A percentile compares a stretch with the other conserved stretches of the same genome.
These are phyloP conservation scores for Canariomyces notabilis DNA, from an alignment of 2,329 filamentous ascomycete species.

Conservation along the genomic window DNA sequence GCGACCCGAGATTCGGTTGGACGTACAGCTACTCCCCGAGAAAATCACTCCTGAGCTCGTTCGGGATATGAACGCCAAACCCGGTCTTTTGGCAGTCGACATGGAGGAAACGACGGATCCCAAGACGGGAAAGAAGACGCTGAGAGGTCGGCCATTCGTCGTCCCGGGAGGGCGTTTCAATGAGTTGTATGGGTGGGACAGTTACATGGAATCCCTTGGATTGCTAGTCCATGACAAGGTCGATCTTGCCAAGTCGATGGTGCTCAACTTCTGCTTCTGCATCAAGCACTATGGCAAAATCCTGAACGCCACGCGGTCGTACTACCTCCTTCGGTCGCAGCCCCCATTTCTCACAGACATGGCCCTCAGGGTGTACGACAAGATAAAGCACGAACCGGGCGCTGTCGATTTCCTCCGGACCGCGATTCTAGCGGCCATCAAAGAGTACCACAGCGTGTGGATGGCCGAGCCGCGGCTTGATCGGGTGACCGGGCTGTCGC, in stretches of 20 bases:
- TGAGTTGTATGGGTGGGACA: conserved; percentile 97
- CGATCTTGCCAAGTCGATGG: conserved; percentile 89
- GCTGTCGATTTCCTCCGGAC: conserved; percentile 75
- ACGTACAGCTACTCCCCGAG: conserved; percentile 74
- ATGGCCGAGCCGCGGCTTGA: conserved; percentile 73
- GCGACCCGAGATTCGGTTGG: conserved; percentile 76
- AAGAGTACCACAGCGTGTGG: conserved; percentile 93
- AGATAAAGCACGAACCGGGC: conserved; percentile 80
- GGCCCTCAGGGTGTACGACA: conserved; percentile 88
- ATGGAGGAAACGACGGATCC: conserved; percentile 73
- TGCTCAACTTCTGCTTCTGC: conserved; percentile 94
- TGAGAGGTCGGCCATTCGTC: conserved; percentile 86
- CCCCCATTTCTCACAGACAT: conserved; percentile 97
- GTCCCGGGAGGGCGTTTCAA: conserved; percentile 97
- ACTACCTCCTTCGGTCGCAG: conserved; percentile 91
- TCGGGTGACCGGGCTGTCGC: conserved; percentile 69
- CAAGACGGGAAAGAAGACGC: conserved; percentile 61
- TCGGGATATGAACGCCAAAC: conserved; percentile 76
- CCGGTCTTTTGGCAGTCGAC: conserved; percentile 81
- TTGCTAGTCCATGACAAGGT: conserved; percentile 79
- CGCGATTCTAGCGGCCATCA: conserved; percentile 86
- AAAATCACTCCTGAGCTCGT: conserved; percentile 78
- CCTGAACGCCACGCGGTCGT: conserved; percentile 90
- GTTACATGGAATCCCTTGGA: conserved; percentile 95
- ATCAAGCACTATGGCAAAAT: conserved; percentile 99